Evolutionary conservation across 108 stramenopile genomes (phyloP).

Genomic region (Cylindrotheca closterium): DNA sequence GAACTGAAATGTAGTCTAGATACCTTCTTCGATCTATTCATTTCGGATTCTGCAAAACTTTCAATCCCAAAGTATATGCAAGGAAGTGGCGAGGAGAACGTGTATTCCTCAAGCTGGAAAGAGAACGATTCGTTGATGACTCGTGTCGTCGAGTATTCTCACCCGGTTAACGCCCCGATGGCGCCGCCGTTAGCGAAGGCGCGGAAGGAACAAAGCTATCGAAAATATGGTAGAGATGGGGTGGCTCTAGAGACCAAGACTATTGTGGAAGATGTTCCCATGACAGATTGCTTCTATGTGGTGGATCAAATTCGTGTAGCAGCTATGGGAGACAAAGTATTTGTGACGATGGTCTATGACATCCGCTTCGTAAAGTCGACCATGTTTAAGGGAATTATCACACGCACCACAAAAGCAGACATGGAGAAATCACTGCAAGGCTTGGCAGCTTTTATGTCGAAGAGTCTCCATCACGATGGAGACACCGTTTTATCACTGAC

Average conservation of each 20-base stretch:
- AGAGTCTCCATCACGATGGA: slow-evolving; percentile 1
- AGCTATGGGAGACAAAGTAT: slow-evolving; percentile 17
- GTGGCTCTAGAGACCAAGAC: slow-evolving; percentile 74
- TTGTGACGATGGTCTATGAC: slow-evolving; percentile 50
- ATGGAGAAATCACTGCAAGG: slow-evolving; percentile 54
- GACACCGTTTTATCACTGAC: no score
- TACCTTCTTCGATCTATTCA: slow-evolving; percentile 47
- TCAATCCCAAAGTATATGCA: slow-evolving; percentile 51
- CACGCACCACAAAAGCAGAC: slow-evolving; percentile 58
- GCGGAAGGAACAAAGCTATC: slow-evolving; percentile 65
- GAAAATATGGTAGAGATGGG: slow-evolving; percentile 48
- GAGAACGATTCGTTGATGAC: slow-evolving; percentile 4
- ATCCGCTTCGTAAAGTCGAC: slow-evolving; percentile 76
- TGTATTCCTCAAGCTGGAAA: slow-evolving; percentile 59
- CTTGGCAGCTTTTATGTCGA: slow-evolving; percentile 22
- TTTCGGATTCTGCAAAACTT: slow-evolving; percentile 51
- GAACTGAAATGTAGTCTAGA: slow-evolving; percentile 47
- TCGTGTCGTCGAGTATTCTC: slow-evolving; percentile 67
- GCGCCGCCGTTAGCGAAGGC: slow-evolving; percentile 79
- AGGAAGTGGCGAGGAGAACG: slow-evolving; percentile 47
- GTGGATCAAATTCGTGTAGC: slow-evolving; percentile 65
- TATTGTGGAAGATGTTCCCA: slow-evolving; percentile 74
- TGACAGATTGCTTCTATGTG: slow-evolving; percentile 87
- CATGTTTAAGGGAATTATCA: slow-evolving; percentile 72
- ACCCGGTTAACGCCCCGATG: slow-evolving; percentile 83